A percentile compares a stretch with the other conserved stretches of the same genome.
Conservation (phyloP, 768 basidiomycete genomes). For the Sistotremastrum niveocremeum region DNA sequence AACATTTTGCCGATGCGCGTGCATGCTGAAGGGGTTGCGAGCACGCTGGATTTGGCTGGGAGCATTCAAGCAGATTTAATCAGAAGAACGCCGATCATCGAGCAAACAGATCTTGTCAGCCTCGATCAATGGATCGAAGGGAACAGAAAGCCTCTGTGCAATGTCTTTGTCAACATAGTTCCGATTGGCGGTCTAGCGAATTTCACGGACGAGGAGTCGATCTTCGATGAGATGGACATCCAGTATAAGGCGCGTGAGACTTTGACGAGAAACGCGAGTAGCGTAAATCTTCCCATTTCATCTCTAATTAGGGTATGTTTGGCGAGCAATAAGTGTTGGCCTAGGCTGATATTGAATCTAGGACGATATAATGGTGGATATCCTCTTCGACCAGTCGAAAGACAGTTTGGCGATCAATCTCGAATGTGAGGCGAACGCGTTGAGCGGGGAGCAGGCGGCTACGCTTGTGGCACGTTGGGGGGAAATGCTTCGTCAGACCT, state of each 20-base stretch:
- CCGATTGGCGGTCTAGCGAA: conserved; percentile 10
- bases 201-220: too few species aligned
- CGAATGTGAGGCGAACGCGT: conserved; percentile 9
- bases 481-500: conserved; percentile 6
- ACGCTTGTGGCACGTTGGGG: conserved; percentile 13
- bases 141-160: conserved; percentile 21
- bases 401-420: conserved; percentile 10
- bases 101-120: conserved; percentile 25
- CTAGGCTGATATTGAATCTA: conserved; percentile 1
- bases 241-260: too few species aligned
- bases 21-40: conserved; percentile 4
- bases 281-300: too few species aligned
- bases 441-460: conserved; percentile 8
- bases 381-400: conserved; percentile 8
- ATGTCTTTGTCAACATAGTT: conserved; percentile 32
- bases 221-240: too few species aligned
- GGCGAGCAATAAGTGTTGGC: too few species aligned
- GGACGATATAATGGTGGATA: conserved; percentile 23
- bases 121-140: conserved; percentile 25
- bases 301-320: too few species aligned
- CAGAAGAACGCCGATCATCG: conserved; percentile 24
- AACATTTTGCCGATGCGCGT: conserved; percentile 30
- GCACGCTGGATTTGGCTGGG: conserved; percentile 17
- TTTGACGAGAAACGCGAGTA: too few species aligned
- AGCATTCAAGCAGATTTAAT: conserved; percentile 23